A percentile compares a stretch with the other conserved stretches of the same genome.
Conservation (phyloP, 2,329 filamentous ascomycete genomes). For the Talaromyces albobiverticillius region DNA sequence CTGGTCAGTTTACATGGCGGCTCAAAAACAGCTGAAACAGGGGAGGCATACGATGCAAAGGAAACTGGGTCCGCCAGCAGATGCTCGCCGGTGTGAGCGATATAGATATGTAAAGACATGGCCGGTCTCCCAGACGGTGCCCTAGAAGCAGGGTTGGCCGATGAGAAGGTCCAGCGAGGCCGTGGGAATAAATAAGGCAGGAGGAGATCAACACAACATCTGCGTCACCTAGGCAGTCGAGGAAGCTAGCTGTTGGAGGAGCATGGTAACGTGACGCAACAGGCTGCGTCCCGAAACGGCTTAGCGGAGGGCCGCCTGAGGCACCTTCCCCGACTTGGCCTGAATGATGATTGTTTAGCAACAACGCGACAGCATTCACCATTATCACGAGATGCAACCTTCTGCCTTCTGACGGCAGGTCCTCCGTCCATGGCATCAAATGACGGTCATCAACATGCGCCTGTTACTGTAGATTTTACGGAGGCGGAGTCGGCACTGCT, state of each 20-base stretch:
- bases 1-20: constrained; percentile 1
- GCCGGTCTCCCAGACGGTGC: constrained; percentile 40
- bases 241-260: not conserved
- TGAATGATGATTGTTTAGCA: not conserved
- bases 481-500: constrained; percentile 33
- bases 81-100: constrained; percentile 89
- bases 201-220: not conserved
- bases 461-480: constrained; percentile 22
- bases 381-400: constrained; percentile 16
- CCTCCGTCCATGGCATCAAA: constrained; percentile 33
- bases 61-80: constrained; percentile 73
- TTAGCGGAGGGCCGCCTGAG: not conserved
- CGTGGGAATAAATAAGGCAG: not conserved
- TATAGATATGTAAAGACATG: constrained; percentile 87
- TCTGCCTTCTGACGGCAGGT: constrained; percentile 10
- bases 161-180: constrained; percentile 14
- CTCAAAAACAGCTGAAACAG: not conserved
- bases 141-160: constrained; percentile 19
- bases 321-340: too few relatives aligned
- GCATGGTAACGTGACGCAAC: constrained; percentile 15
- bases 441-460: constrained; percentile 25
- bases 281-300: constrained; percentile 8
- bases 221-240: not conserved
- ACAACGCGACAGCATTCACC: not conserved
- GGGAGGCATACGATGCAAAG: constrained; percentile 65